Evolutionary conservation across 495 filamentous ascomycete genomes (phyloP), one percentile per base, ranked within the genome.

Genomic region (Pseudomonodictys pantanalensis): DNA sequence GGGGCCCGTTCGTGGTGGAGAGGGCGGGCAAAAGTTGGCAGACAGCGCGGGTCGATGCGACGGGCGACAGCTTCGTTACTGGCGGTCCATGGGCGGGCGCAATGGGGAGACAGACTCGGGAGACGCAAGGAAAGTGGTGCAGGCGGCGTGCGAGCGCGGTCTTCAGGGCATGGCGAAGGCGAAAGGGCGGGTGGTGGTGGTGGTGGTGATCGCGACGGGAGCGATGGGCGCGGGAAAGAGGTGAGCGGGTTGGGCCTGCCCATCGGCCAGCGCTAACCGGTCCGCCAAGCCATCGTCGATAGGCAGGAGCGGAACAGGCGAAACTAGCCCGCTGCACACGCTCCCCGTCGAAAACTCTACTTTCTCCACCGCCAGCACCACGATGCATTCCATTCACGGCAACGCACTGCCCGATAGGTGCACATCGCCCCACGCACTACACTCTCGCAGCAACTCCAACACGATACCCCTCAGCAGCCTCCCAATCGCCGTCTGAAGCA

Each of bases 31-130:
- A 32, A 35, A 17, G 30, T 15, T 35, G 28, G 29, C 24, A 20
- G 38, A 41, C 15, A 41, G 38, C 38, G 33, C 49, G 49, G 49
- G 28, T 52, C n/a, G 49, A 52, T 38, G 49, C 49, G 49, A 52
- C 49, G 30, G 49, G 29, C 20, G 12, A 28, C 23, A 32, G 15
- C 9, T 10, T 15, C 38, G 49, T 41, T 23, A 52, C 29, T 41
- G 4, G 49, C 25, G 17, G 49, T 12, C 49, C 49, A 52, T 52
- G 26, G 30, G 49, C 43, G 43, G 24, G 4, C 8, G n/a, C 17
- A 8, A 20, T n/a, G 49, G 22, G 49, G 30, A 22, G n/a, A n/a
- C n/a, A n/a, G n/a, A n/a, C 8, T 23, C 20, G 28, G 10, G 18
- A 28, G 44, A 23, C 44, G 15, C 9, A 48, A 26, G 7, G 44